Conservation (phyloP, 1,284 basidiomycete genomes). For the Erythrobasidium hasegawianum region DNA sequence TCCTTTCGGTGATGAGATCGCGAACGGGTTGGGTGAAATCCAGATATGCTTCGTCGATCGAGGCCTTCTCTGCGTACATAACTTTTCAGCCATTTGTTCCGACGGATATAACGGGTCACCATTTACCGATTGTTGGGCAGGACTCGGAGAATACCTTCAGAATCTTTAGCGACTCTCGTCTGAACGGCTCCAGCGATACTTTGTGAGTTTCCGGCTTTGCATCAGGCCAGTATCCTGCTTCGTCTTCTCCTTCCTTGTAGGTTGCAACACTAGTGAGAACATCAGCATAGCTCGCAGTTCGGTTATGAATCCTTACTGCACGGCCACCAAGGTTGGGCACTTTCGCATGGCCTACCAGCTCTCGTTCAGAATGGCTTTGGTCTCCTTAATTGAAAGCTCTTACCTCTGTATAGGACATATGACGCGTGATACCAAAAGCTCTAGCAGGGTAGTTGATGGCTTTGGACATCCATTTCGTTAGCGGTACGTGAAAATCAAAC, state of each 20-base stretch:
- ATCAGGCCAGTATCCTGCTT: conserved; percentile 80
- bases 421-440: conserved; percentile 77
- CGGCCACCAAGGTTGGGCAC: conserved; percentile 77
- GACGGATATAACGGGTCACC: too few relatives aligned
- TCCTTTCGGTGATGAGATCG: conserved; percentile 64
- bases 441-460: conserved; percentile 95
- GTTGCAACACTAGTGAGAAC: conserved; percentile 86
- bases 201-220: conserved; percentile 87
- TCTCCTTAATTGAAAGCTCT: conserved; percentile 3
- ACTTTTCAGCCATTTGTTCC: too few relatives aligned
- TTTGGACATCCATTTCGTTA: too few relatives aligned
- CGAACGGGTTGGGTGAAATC: conserved; percentile 77
- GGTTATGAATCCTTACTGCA: conserved; percentile 56
- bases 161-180: conserved; percentile 84
- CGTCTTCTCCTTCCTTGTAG: conserved; percentile 79
- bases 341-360: conserved; percentile 66
- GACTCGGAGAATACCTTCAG: conserved; percentile 74
- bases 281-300: too few relatives aligned
- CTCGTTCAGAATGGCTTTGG: conserved; percentile 54
- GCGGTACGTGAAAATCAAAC: too few relatives aligned
- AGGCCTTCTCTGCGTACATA: conserved; percentile 56
- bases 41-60: conserved; percentile 72
- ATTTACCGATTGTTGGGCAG: conserved; percentile 42
- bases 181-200: conserved; percentile 90
- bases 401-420: conserved; percentile 43